phyloP scores from a whole-genome alignment of 2,329 filamentous ascomycete species.

The Exophiala oligosperma region DNA sequence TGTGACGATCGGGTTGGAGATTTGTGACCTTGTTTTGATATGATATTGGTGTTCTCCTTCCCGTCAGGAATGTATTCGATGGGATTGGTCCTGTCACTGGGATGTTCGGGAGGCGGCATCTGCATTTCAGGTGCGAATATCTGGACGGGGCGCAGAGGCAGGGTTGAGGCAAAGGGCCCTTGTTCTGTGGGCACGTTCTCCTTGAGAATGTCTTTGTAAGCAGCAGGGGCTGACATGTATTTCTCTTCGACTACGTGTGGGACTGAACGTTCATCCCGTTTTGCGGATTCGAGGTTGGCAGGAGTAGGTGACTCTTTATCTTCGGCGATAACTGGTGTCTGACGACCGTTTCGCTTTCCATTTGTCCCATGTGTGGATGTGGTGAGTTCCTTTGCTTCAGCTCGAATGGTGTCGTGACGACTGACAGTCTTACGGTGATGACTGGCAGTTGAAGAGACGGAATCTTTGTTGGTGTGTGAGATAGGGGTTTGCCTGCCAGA shows the following conservation, averaged over 20 bases:
- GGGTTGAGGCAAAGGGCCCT: neutral
- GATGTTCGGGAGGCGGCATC: slow-evolving; percentile 1
- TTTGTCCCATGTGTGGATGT: neutral
- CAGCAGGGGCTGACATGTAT: slow-evolving; percentile 3
- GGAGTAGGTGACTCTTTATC: neutral
- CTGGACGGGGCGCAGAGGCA: slow-evolving; percentile 10
- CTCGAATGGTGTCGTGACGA: slow-evolving; percentile 14
- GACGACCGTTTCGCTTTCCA: slow-evolving; percentile 8
- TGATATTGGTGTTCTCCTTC: slow-evolving; percentile 26
- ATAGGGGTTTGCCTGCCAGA: slow-evolving; percentile 18
- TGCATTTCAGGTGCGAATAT: slow-evolving; percentile 5
- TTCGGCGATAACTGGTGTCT: slow-evolving; percentile 10
- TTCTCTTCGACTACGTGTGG: slow-evolving; percentile 11
- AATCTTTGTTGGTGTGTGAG: slow-evolving; percentile 11
- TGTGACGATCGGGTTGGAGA: slow-evolving; percentile 6
- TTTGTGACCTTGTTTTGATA: slow-evolving; percentile 13
- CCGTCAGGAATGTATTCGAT: slow-evolving; percentile 16
- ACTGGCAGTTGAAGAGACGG: slow-evolving; percentile 1
- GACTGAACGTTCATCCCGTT: neutral
- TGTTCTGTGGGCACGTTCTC: neutral
- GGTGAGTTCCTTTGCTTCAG: slow-evolving; percentile 3
- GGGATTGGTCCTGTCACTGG: neutral
- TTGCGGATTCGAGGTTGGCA: neutral
- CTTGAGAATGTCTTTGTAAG: slow-evolving; percentile 2
- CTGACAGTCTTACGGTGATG: slow-evolving; percentile 8